phyloP scores from a whole-genome alignment of 495 filamentous ascomycete species.

The Xylaria flabelliformis region DNA sequence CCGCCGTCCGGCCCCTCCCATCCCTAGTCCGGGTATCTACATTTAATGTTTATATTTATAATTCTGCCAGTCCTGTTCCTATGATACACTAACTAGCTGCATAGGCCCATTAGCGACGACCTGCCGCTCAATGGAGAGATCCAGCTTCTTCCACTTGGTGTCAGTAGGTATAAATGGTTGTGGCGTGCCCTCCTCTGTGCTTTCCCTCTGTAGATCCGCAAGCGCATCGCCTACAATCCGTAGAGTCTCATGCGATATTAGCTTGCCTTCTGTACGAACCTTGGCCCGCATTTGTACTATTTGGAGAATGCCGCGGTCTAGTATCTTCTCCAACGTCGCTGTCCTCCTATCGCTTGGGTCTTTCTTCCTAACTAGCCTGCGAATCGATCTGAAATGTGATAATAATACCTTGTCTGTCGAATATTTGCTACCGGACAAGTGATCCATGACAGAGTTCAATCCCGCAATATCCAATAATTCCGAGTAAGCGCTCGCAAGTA shows the following conservation, averaged over 20 bases:
- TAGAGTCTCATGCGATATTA: conserved; percentile 22
- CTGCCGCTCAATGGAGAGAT: background rate
- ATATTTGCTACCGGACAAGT: conserved; percentile 37
- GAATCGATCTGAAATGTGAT: conserved; percentile 41
- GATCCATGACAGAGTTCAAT: conserved; percentile 42
- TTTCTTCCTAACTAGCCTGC: conserved; percentile 32
- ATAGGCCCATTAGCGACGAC: background rate
- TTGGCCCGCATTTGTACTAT: background rate
- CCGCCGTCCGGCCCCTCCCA: background rate
- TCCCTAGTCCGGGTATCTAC: background rate
- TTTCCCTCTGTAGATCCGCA: background rate
- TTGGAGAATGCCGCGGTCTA: conserved; percentile 22
- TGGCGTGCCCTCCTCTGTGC: background rate
- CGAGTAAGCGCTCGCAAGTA: conserved; percentile 48
- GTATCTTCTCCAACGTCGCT: conserved; percentile 24
- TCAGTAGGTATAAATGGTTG: background rate
- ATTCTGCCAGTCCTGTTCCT: background rate
- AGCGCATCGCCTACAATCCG: conserved; percentile 23
- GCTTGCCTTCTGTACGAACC: conserved; percentile 18
- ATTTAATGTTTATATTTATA: background rate
- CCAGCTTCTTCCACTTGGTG: background rate
- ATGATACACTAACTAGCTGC: background rate
- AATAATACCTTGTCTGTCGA: conserved; percentile 39
- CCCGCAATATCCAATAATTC: conserved; percentile 41
- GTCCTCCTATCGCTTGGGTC: background rate